Base-by-base conservation (phyloP, 2,329 filamentous ascomycete genomes). In the Colletotrichum sp. region DNA sequence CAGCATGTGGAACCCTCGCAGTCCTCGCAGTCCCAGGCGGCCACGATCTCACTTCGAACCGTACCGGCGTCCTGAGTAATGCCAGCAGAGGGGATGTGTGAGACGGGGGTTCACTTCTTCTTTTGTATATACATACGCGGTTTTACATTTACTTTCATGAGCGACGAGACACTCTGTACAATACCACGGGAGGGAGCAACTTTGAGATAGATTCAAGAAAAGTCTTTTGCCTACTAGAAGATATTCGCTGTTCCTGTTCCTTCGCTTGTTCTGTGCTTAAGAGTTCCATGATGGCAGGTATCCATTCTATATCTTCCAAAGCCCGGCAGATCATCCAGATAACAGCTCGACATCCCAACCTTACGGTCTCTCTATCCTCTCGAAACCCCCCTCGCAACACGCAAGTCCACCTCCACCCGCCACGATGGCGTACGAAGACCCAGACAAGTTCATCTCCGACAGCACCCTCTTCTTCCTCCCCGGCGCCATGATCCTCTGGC, bases 31-130 rank as follows among this genome's bases (percentile, higher is more conserved):
- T 52, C 26, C 43, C 15, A 68, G 39, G 57, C 48, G 30, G 26
- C 68, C 64, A 59, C 64, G 64, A 43, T 64, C 74, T 65, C 65
- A 76, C 16, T 73, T 65, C 55, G 65, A 73, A 36, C 74, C 74
- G 10, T 76, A 76, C 24, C 70, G 74, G 13, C 74, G 74, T 65
- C 70, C 74, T 36, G 67, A 34, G 59, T 70, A 60, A 34, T 55
- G n/a, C 57, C 48, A 32, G 1, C 34, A 28, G 10, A 18, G 67
- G 10, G 10, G 4, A 5, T 9, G 8, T 34, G 15, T 69, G 26
- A 65, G 28, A 63, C 43, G 7, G n/a, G 18, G 39, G 21, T 24
- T 43, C n/a, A n/a, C 36, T 60, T 67, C 28, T 73, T 60, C 18
- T 63, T 32, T 69, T 69, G 67, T 61, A 52, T n/a, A 61, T 69